These are phyloP conservation scores for Botryotinia calthae DNA, from an alignment of 2,329 filamentous ascomycete genomes.

Conservation along the genomic window DNA sequence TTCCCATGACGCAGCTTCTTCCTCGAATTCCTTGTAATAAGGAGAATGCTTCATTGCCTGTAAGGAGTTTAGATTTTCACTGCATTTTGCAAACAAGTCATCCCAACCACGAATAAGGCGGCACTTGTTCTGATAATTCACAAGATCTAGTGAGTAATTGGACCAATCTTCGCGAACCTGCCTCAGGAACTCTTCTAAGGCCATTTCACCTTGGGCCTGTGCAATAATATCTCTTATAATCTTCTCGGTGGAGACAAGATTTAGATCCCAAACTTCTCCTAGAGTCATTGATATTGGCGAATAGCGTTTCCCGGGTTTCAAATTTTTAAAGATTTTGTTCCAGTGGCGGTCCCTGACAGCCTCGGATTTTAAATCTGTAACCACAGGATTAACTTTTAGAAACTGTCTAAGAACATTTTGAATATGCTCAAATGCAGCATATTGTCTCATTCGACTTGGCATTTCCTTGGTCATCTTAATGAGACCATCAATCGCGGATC, in stretches of 20 bases:
- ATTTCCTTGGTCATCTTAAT: conserved; percentile 99
- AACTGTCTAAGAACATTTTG: conserved; percentile 85
- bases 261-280: conserved; percentile 98
- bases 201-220: conserved; percentile 97
- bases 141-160: conserved; percentile 88
- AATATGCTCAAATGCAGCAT: conserved; percentile 98
- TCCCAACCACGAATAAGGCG: conserved; percentile 97
- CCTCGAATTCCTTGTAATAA: conserved; percentile 99
- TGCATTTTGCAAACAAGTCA: conserved; percentile 96
- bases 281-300: conserved; percentile 92
- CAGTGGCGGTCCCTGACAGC: conserved; percentile 95
- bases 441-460: conserved; percentile 98
- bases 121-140: conserved; percentile 98
- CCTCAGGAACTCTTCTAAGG: conserved; percentile 93
- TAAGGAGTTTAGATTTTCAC: conserved; percentile 93
- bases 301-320: conserved; percentile 90
- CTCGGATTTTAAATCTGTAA: conserved; percentile 92
- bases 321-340: conserved; percentile 94
- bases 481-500: conserved; percentile 81
- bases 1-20: conserved; percentile 94
- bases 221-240: conserved; percentile 90
- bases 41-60: conserved; percentile 99
- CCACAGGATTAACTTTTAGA: conserved; percentile 83
- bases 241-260: conserved; percentile 80
- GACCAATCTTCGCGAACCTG: conserved; percentile 97